Evolutionary conservation across 164 flowering plant species (phyloP).

Genomic region (Aristolochia contorta): DNA sequence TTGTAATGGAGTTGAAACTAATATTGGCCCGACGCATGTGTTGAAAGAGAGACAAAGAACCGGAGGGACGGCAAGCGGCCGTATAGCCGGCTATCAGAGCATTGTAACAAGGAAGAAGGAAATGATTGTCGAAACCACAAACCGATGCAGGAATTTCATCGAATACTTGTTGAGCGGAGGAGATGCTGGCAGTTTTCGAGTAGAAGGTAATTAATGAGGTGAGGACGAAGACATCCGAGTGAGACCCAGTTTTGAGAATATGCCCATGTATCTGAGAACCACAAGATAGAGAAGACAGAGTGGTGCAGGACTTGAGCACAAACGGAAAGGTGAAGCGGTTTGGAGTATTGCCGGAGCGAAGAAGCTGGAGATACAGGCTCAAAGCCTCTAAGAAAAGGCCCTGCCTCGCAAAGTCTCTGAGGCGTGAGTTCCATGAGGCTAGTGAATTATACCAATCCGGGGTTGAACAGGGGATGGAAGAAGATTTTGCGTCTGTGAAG

Average conservation of each 20-base stretch:
- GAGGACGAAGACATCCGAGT: conserved; percentile 45
- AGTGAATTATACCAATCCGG: background rate
- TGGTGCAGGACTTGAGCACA: conserved; percentile 66
- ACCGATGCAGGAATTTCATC: conserved; percentile 37
- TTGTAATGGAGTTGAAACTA: conserved; percentile 38
- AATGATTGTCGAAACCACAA: background rate
- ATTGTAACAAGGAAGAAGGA: conserved; percentile 53
- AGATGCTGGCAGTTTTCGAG: conserved; percentile 23
- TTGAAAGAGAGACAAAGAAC: conserved; percentile 42
- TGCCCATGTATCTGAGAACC: conserved; percentile 69
- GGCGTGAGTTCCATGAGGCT: conserved; percentile 51
- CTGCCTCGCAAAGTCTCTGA: conserved; percentile 42
- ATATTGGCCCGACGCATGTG: conserved; percentile 44
- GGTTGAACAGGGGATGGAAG: background rate
- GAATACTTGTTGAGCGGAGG: conserved; percentile 47
- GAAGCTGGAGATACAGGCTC: conserved; percentile 57
- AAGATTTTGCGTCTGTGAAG: background rate
- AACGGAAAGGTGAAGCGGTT: conserved; percentile 82
- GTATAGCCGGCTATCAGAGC: conserved; percentile 69
- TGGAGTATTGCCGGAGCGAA: conserved; percentile 47
- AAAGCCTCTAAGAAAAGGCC: conserved; percentile 48
- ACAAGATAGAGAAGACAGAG: conserved; percentile 38
- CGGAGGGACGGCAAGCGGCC: conserved; percentile 19
- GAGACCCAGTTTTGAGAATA: conserved; percentile 47
- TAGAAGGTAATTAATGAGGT: conserved; percentile 69